Base-by-base conservation (phyloP, 1,284 basidiomycete genomes). In the Trichosporon inkin region DNA sequence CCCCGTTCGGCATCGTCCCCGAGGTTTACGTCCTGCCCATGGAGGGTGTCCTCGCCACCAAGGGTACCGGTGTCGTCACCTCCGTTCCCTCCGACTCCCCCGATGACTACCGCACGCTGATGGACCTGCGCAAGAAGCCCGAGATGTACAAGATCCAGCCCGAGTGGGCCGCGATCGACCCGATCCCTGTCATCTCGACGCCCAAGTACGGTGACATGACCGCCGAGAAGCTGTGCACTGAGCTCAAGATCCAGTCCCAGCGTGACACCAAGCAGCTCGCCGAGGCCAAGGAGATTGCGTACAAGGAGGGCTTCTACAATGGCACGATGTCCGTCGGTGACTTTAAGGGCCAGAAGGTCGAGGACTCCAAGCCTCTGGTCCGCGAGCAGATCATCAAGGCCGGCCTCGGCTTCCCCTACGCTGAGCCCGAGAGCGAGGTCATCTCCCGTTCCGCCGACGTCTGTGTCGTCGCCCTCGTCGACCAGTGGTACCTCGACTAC, bases 401-500 rank as follows among this genome's bases (percentile, higher is more conserved):
- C 10, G 87, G 86, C 2, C 75, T 90, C 54, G 96, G 90, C 8
- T 87, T 95, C 71, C 83, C 91, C 55, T 99, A 99, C 75, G 92
- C 93, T 17, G 96, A 99, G 80, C 96, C 96, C 0, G 95, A 98
- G 79, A 91, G 90, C 59, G 79, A 90, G 73, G 88, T 98, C 72
- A 86, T 94, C 73, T 92, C 89, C 60, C 84, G 95, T 56, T 92
- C 88, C 78, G 86, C 84, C 20, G 95, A 99, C 73, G 95, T 98
- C 79, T 99, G 95, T 81, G 90, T 98, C 36, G 94, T 99, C 61
- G 94, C 95, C 6, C 82, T 99, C 65, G 95, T 93, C 84, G 96
- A 99, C 76, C 96, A 99, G 79, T 99, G 95, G 94, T 99, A 99
- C 80, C 81, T 99, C 75, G 93, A 99, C 80, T 99, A 99, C 73